These are phyloP conservation scores for Claviceps sp. DNA, from an alignment of 2,329 filamentous ascomycete genomes.

Conservation along the genomic window DNA sequence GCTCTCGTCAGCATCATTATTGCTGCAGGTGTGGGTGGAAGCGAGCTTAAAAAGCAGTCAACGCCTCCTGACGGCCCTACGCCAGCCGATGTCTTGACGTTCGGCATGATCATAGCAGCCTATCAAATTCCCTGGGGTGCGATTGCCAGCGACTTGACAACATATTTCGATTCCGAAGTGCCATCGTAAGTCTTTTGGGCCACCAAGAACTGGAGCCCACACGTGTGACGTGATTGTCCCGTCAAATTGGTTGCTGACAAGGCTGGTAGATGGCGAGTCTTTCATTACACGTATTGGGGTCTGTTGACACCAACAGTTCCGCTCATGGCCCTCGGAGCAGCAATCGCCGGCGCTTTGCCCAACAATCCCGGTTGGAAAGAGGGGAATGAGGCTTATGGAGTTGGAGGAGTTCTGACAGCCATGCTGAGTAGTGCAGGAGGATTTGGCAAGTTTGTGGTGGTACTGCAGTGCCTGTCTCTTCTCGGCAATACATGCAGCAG, in stretches of 20 bases:
- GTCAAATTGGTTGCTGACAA: constrained; percentile 3
- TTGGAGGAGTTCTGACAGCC: constrained; percentile 45
- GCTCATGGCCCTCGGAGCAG: constrained; percentile 49
- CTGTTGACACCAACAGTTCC: constrained; percentile 40
- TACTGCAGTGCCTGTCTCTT: constrained; percentile 42
- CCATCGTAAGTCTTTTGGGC: constrained; percentile 26
- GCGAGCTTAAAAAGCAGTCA: constrained; percentile 34
- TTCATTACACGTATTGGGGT: constrained; percentile 43
- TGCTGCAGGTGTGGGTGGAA: constrained; percentile 39
- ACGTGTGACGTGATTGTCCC: neutral
- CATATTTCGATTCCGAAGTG: constrained; percentile 44
- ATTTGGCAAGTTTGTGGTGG: constrained; percentile 49
- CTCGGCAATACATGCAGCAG: constrained; percentile 47
- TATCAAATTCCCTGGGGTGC: constrained; percentile 51
- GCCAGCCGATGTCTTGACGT: constrained; percentile 36
- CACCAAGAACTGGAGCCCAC: too few species aligned
- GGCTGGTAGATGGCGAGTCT: constrained; percentile 26
- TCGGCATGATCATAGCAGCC: constrained; percentile 47
- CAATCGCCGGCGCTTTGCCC: constrained; percentile 46
- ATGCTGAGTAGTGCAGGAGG: constrained; percentile 45
- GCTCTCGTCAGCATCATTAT: constrained; percentile 42
- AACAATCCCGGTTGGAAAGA: constrained; percentile 39
- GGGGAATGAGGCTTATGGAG: constrained; percentile 37
- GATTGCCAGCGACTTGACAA: constrained; percentile 46
- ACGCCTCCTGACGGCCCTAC: constrained; percentile 25